Conservation (phyloP, 306 rosid species). For the Dalbergia oliveri region DNA sequence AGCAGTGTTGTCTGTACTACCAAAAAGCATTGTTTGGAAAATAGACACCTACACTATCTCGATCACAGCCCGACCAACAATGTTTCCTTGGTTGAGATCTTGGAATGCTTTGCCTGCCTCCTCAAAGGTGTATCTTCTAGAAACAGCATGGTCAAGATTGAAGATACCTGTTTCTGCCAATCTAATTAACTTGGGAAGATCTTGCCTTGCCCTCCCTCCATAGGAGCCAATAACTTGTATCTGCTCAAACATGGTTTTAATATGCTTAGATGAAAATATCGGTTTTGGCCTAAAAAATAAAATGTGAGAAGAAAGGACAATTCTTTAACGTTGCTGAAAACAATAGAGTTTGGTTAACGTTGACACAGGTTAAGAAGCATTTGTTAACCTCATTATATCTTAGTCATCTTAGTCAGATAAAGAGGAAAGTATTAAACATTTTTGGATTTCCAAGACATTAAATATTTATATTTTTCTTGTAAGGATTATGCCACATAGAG, state of each 20-base stretch:
- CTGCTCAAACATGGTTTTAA: constrained; percentile 54
- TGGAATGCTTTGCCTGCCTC: constrained; percentile 78
- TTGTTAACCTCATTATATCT: not conserved
- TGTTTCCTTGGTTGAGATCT: constrained; percentile 81
- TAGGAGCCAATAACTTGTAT: constrained; percentile 88
- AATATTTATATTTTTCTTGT: too few relatives aligned
- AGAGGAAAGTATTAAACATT: too few relatives aligned
- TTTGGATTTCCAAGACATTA: too few relatives aligned
- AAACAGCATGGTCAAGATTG: constrained; percentile 76
- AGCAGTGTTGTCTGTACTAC: constrained; percentile 16
- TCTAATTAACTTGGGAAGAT: constrained; percentile 89
- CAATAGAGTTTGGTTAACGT: not conserved
- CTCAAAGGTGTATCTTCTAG: constrained; percentile 83
- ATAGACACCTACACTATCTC: constrained; percentile 61
- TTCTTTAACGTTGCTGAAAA: too few relatives aligned
- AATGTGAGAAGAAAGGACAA: too few relatives aligned
- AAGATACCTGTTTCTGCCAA: constrained; percentile 90
- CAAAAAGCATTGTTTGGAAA: constrained; percentile 28
- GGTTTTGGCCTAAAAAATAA: too few relatives aligned
- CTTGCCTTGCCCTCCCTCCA: constrained; percentile 98
- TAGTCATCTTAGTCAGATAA: not conserved
- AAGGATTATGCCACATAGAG: too few relatives aligned
- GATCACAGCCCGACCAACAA: constrained; percentile 82
- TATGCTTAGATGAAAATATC: constrained; percentile 4
- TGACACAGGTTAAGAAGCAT: not conserved